These are phyloP conservation scores for Termitomyces bulborhizus DNA, from an alignment of 768 basidiomycete species.

Conservation along the genomic window DNA sequence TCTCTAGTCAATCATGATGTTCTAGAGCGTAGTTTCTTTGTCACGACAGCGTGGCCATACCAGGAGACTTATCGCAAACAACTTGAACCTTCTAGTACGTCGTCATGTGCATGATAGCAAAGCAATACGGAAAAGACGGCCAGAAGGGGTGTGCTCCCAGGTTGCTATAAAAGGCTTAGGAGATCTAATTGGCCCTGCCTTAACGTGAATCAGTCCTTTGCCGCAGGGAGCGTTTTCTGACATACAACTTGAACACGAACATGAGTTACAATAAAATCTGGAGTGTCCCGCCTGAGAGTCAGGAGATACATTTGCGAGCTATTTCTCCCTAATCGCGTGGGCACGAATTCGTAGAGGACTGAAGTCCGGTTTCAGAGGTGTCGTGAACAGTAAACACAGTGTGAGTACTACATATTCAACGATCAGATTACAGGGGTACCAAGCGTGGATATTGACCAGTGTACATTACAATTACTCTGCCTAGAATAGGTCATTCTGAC, in stretches of 20 bases:
- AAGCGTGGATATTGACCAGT: too few relatives aligned
- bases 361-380: too few relatives aligned
- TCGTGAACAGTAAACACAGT: background rate
- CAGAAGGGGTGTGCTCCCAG: background rate
- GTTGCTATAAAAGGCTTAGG: background rate
- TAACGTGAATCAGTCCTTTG: background rate
- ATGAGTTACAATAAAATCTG: conserved; percentile 7
- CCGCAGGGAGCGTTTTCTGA: background rate
- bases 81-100: background rate
- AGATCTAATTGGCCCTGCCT: background rate
- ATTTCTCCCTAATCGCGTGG: background rate
- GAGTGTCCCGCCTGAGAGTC: background rate
- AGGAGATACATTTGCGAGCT: background rate
- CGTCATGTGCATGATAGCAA: background rate
- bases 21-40: background rate
- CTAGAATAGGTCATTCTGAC: background rate
- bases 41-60: background rate
- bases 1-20: background rate
- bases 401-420: too few relatives aligned
- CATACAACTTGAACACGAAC: background rate
- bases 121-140: too few relatives aligned
- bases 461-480: too few relatives aligned
- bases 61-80: background rate
- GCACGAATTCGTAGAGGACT: background rate
- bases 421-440: too few relatives aligned